phyloP scores from a whole-genome alignment of 331 rosid genomes.

The Pyracantha coccinea region DNA sequence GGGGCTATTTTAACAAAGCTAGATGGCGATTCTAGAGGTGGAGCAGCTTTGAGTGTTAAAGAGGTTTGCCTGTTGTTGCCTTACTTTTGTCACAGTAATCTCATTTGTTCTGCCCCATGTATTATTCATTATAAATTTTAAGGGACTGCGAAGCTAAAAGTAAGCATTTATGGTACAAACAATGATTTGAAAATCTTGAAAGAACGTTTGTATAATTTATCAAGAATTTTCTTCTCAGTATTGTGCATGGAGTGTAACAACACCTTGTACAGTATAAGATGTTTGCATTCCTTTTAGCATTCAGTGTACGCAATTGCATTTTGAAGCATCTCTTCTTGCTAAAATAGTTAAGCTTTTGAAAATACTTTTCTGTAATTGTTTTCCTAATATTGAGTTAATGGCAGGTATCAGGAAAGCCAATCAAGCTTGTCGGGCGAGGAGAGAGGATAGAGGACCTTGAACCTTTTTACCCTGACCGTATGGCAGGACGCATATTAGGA shows the following conservation, averaged over 20 bases:
- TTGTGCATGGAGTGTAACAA: neutral
- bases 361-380: neutral
- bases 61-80: conserved; percentile 48
- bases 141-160: neutral
- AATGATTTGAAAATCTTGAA: neutral
- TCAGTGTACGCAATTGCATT: neutral
- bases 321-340: neutral
- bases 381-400: conserved; percentile 9
- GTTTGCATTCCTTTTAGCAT: conserved; percentile 3
- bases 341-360: neutral
- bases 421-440: conserved; percentile 95
- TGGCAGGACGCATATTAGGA: conserved; percentile 98
- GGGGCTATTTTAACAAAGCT: conserved; percentile 98
- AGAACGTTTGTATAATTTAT: neutral
- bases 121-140: neutral
- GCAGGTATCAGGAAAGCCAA: conserved; percentile 97
- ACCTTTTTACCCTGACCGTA: conserved; percentile 95
- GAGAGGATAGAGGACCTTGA: conserved; percentile 99
- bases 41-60: conserved; percentile 97
- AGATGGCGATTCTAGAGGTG: conserved; percentile 99
- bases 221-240: neutral
- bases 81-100: neutral
- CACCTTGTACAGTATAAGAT: neutral
- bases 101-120: neutral
- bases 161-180: neutral